A percentile compares a stretch with the other conserved stretches of the same genome.
These are phyloP conservation scores for Ophiocordyceps unilateralis DNA, from an alignment of 2,329 filamentous ascomycete genomes.

Conservation along the genomic window DNA sequence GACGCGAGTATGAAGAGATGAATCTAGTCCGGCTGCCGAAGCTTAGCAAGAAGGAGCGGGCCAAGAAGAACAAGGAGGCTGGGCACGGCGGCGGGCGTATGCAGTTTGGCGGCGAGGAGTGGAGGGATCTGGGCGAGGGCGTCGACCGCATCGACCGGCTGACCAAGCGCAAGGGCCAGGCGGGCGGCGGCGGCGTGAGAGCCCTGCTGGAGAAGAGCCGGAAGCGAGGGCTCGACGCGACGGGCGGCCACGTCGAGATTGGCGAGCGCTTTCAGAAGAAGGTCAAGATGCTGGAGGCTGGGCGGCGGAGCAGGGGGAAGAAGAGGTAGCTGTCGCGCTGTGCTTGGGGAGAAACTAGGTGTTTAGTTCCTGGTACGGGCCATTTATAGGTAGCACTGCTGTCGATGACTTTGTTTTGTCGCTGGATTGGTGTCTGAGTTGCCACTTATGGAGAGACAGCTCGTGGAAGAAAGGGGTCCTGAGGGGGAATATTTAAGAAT, in stretches of 20 bases:
- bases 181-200: conserved; percentile 34
- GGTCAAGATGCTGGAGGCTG: conserved; percentile 36
- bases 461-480: too few relatives aligned
- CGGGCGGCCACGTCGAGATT: conserved; percentile 50
- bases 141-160: conserved; percentile 73
- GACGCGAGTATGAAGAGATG: conserved; percentile 73
- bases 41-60: conserved; percentile 71
- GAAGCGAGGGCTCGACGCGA: conserved; percentile 54
- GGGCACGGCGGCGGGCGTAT: conserved; percentile 36
- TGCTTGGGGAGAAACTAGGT: too few relatives aligned
- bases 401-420: neutral
- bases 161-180: conserved; percentile 50
- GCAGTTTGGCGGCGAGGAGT: conserved; percentile 80
- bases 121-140: conserved; percentile 69
- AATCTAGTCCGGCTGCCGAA: conserved; percentile 81
- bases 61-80: conserved; percentile 41
- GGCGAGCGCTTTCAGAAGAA: conserved; percentile 62
- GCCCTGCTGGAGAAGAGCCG: conserved; percentile 66
- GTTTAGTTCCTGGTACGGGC: too few relatives aligned
- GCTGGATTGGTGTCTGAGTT: neutral
- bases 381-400: neutral
- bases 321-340: conserved; percentile 12
- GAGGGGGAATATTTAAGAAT: too few relatives aligned
- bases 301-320: conserved; percentile 26
- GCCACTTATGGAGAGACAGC: too few relatives aligned